Conservation (phyloP, 1,284 basidiomycete genomes). For the Cutaneotrichosporon sp. region DNA sequence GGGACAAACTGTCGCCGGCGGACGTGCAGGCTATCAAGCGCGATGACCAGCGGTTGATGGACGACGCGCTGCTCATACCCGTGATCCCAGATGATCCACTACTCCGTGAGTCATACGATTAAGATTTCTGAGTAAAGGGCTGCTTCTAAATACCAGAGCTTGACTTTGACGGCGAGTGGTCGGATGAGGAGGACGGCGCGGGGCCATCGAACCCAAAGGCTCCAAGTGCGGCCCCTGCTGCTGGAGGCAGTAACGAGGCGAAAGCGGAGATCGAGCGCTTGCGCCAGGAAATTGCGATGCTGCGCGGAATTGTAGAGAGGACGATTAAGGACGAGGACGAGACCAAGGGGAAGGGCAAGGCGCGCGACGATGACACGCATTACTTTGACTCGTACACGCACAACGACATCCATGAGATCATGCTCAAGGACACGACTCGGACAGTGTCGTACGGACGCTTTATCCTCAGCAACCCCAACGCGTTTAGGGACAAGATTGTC, state of each 20-base stretch:
- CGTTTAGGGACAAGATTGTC: slow-evolving; percentile 81
- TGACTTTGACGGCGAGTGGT: slow-evolving; percentile 63
- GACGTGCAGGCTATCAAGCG: slow-evolving; percentile 4
- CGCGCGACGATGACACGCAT: slow-evolving; percentile 79
- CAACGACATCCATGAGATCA: slow-evolving; percentile 62
- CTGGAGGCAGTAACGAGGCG: not conserved
- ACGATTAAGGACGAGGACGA: slow-evolving; percentile 28
- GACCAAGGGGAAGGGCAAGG: slow-evolving; percentile 37
- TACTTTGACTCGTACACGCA: slow-evolving; percentile 93
- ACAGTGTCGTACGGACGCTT: slow-evolving; percentile 91
- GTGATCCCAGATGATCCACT: slow-evolving; percentile 76
- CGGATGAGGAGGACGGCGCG: slow-evolving; percentile 53
- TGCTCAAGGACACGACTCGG: slow-evolving; percentile 75
- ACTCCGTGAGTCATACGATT: slow-evolving; percentile 61
- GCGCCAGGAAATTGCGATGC: slow-evolving; percentile 29
- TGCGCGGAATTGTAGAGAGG: slow-evolving; percentile 32
- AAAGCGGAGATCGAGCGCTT: slow-evolving; percentile 31
- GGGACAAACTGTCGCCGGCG: slow-evolving; percentile 42
- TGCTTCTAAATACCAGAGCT: slow-evolving; percentile 50
- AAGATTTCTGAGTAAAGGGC: slow-evolving; percentile 34
- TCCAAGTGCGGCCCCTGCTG: slow-evolving; percentile 49
- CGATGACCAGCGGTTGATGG: slow-evolving; percentile 50
- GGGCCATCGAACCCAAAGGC: slow-evolving; percentile 15
- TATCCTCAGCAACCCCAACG: slow-evolving; percentile 74
- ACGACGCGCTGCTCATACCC: slow-evolving; percentile 74